Conservation (phyloP, 1,284 basidiomycete species). For the Puccinia brachypodii region DNA sequence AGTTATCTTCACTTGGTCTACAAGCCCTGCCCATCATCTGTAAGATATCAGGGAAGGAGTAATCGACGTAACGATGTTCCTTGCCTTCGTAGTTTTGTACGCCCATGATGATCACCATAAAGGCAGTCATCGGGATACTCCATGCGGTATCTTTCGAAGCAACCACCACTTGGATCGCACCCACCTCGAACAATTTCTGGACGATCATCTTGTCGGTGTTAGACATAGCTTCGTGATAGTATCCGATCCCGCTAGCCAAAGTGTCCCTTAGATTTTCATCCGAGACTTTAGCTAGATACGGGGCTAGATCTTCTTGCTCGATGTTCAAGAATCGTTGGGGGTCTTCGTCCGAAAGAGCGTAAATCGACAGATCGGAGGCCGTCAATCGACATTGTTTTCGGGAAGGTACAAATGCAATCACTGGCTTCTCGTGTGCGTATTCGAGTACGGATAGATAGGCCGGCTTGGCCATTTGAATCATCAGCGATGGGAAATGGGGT, state of each 20-base stretch:
- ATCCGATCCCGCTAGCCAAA: constrained; percentile 86
- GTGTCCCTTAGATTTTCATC: constrained; percentile 78
- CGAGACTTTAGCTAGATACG: constrained; percentile 80
- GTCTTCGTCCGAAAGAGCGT: constrained; percentile 84
- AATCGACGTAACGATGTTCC: constrained; percentile 95
- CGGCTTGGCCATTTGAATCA: constrained; percentile 99
- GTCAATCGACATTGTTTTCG: constrained; percentile 89
- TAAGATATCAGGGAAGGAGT: constrained; percentile 93
- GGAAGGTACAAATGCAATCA: constrained; percentile 89
- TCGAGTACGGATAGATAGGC: constrained; percentile 92
- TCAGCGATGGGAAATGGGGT: constrained; percentile 94
- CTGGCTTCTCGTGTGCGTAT: constrained; percentile 79
- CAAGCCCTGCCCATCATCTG: constrained; percentile 99
- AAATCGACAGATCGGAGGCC: constrained; percentile 84
- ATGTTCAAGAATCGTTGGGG: constrained; percentile 86
- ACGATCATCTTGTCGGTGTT: constrained; percentile 91
- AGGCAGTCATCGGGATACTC: constrained; percentile 86
- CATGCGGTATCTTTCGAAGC: constrained; percentile 96
- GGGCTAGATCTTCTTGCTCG: constrained; percentile 75
- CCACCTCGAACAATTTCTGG: constrained; percentile 86
- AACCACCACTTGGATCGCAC: constrained; percentile 90
- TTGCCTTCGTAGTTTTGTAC: constrained; percentile 81
- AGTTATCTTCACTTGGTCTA: constrained; percentile 78
- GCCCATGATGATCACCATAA: constrained; percentile 99
- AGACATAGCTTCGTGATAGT: constrained; percentile 89